Evolutionary conservation across 2,329 filamentous ascomycete genomes (phyloP), one percentile per base, ranked within the genome.

Genomic region (Fusarium denticulatum): DNA sequence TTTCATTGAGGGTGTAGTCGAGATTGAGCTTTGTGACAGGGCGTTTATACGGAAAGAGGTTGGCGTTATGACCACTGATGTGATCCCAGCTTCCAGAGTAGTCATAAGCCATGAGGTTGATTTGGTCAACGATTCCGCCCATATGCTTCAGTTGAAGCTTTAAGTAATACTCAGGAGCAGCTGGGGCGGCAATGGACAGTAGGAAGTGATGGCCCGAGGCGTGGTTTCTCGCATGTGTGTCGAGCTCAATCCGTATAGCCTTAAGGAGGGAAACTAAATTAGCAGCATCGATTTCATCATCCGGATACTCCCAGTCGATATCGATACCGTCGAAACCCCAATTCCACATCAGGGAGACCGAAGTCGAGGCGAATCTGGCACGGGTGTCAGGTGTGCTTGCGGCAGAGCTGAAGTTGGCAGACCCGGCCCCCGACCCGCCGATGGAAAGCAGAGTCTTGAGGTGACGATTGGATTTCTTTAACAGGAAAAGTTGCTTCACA

Each of bases 11-110:
- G 22, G 67, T 55, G 13, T 57, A 39, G 22, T 74, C 68, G 7
- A 69, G 57, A 42, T 66, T 72, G 40, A 61, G 71, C 13, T 40
- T 22, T 28, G 57, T 69, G 39, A 40, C 37, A 30, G 34, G 50
- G 26, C n/a, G 26, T 30, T 56, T 43, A 32, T 72, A 71, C 13
- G 89, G 89, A 92, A 7, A 74, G 22, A 74, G 55, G 30, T 74
- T 74, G 40, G 71, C 71, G 32, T 60, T 72, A 26, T 74, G 71
- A 14, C 67, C 71, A 22, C 71, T 74, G 32, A 34, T 58, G 82
- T 85, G 85, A 37, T 60, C 45, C 42, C 60, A 63, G 36, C 34
- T 49, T 24, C 71, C 71, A 28, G 64, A 45, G 39, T 74, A 74
- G n/a, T 74, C 71, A 32, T 74, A 74, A 24, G 55, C 60, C 71